phyloP scores from a whole-genome alignment of 2,329 filamentous ascomycete species.

The Sporothrix dimorphospora region DNA sequence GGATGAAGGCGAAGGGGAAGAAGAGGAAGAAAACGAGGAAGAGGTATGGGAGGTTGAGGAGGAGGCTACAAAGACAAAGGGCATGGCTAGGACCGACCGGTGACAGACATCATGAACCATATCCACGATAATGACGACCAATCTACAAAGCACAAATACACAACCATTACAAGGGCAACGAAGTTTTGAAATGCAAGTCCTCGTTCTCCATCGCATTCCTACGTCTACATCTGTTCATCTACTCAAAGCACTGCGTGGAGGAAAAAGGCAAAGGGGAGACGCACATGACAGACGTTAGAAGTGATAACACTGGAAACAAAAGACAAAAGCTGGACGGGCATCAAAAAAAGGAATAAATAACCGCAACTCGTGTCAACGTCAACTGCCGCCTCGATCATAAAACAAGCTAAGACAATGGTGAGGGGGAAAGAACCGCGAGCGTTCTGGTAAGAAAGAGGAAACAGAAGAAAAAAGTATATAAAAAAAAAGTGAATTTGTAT shows the following conservation, averaged over 20 bases:
- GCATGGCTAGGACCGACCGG: background rate
- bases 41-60: background rate
- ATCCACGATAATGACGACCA: background rate
- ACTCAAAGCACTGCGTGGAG: background rate
- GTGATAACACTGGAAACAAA: background rate
- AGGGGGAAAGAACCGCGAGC: background rate
- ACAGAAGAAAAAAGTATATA: constrained; percentile 53
- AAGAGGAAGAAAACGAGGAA: background rate
- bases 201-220: background rate
- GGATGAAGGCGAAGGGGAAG: constrained; percentile 26
- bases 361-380: constrained; percentile 28
- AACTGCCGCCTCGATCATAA: constrained; percentile 36
- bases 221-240: background rate
- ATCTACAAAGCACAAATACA: background rate
- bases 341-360: constrained; percentile 12
- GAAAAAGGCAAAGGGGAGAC: background rate
- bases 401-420: constrained; percentile 41
- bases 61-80: background rate
- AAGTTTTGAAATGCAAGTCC: no score
- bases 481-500: constrained; percentile 57
- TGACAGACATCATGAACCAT: background rate
- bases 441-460: background rate
- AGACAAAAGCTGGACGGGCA: constrained; percentile 23
- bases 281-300: background rate
- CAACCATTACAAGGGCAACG: background rate